These are phyloP conservation scores for Xylariaceae sp. DNA, from an alignment of 2,329 filamentous ascomycete genomes.

Conservation along the genomic window DNA sequence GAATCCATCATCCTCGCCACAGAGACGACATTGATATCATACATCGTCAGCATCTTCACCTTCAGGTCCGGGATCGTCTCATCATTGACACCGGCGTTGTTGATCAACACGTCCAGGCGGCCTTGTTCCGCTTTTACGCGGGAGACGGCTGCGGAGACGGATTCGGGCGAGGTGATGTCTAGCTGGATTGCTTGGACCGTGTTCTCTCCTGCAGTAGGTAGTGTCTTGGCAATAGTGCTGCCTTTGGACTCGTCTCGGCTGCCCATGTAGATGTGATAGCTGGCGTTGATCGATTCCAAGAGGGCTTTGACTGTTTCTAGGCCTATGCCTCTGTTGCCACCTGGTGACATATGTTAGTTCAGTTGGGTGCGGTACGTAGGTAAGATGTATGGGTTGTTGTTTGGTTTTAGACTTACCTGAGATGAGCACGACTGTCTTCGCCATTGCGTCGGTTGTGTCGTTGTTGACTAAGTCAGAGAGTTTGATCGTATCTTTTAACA, in stretches of 20 bases:
- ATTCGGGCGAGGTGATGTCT: constrained; percentile 15
- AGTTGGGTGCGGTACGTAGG: not conserved
- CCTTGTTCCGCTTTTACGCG: constrained; percentile 12
- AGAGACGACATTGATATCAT: constrained; percentile 20
- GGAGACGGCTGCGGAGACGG: constrained; percentile 13
- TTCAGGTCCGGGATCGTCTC: constrained; percentile 9
- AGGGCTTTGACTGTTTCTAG: constrained; percentile 18
- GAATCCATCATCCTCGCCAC: constrained; percentile 15
- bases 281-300: constrained; percentile 10
- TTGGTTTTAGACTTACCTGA: constrained; percentile 15
- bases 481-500: no score
- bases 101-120: constrained; percentile 20
- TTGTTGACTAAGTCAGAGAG: no score
- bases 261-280: constrained; percentile 21
- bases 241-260: constrained; percentile 16
- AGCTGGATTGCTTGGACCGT: constrained; percentile 18
- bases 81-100: constrained; percentile 18
- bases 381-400: no score
- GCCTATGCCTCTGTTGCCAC: constrained; percentile 21
- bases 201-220: constrained; percentile 10
- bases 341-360: no score
- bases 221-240: constrained; percentile 1
- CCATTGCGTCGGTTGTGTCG: constrained; percentile 4
- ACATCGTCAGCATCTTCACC: constrained; percentile 11
- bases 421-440: constrained; percentile 19